Evolutionary conservation across 192 early-diverging fungal species (phyloP).

Genomic region (Coemansia sp.): DNA sequence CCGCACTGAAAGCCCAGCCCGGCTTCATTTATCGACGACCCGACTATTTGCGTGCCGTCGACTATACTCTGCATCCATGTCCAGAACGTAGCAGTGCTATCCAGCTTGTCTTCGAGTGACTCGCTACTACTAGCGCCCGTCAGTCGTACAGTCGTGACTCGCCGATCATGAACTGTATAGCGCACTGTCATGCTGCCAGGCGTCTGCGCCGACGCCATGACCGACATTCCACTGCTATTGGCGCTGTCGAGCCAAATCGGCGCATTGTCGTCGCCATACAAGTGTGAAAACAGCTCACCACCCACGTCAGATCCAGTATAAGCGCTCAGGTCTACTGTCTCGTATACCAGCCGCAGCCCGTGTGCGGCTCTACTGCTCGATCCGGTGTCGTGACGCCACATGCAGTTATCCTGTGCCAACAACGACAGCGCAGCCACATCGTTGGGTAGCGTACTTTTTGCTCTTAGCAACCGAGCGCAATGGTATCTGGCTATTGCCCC

Average conservation of each 20-base stretch:
- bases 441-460: neutral
- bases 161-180: conserved; percentile 7
- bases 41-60: conserved; percentile 11
- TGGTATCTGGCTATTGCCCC: neutral
- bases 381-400: neutral
- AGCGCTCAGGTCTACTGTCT: conserved; percentile 6
- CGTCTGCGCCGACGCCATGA: conserved; percentile 27
- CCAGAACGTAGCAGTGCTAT: conserved; percentile 56
- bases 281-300: conserved; percentile 9
- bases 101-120: neutral
- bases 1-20: conserved; percentile 74
- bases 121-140: neutral
- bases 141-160: conserved; percentile 7
- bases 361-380: neutral
- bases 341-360: conserved; percentile 25
- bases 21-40: neutral
- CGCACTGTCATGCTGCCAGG: conserved; percentile 34
- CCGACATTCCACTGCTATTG: conserved; percentile 20
- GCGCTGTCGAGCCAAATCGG: conserved; percentile 73
- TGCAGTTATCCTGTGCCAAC: conserved; percentile 4
- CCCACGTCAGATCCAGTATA: neutral
- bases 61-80: conserved; percentile 60
- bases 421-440: conserved; percentile 20
- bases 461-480: neutral
- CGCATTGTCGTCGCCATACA: conserved; percentile 29